A percentile compares a stretch with the other conserved stretches of the same genome.
phyloP scores from a whole-genome alignment of 768 basidiomycete species.

The Lanmaoa pseudosensibilis region DNA sequence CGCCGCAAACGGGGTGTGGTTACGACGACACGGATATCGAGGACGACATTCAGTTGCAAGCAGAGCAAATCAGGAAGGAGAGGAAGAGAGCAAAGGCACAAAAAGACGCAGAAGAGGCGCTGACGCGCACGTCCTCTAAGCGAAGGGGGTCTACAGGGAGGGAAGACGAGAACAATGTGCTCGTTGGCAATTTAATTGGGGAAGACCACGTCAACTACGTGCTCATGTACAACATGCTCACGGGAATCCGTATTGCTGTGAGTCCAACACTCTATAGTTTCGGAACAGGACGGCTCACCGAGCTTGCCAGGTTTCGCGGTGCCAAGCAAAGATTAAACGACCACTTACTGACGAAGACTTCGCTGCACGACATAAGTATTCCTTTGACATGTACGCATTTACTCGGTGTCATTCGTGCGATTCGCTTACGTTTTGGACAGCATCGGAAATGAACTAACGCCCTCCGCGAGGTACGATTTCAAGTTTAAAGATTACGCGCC shows the following conservation, averaged over 20 bases:
- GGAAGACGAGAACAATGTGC: slow-evolving; percentile 53
- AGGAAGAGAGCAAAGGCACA: slow-evolving; percentile 72
- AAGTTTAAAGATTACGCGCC: slow-evolving; percentile 99
- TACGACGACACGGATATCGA: slow-evolving; percentile 43
- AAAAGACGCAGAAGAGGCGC: slow-evolving; percentile 59
- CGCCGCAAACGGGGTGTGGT: slow-evolving; percentile 36
- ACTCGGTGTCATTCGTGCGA: neutral
- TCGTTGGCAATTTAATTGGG: slow-evolving; percentile 96
- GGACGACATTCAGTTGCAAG: slow-evolving; percentile 79
- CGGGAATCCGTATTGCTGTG: slow-evolving; percentile 93
- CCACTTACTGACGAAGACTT: slow-evolving; percentile 86
- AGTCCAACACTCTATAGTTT: slow-evolving; percentile 27
- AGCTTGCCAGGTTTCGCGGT: slow-evolving; percentile 77
- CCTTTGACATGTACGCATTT: slow-evolving; percentile 85
- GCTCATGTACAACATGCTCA: slow-evolving; percentile 99
- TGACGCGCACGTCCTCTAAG: slow-evolving; percentile 37
- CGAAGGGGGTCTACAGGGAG: slow-evolving; percentile 24
- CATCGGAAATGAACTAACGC: slow-evolving; percentile 96
- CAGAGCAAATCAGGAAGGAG: slow-evolving; percentile 82
- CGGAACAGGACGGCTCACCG: slow-evolving; percentile 2
- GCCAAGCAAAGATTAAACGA: slow-evolving; percentile 92
- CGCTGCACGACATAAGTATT: slow-evolving; percentile 86
- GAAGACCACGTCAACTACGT: slow-evolving; percentile 99
- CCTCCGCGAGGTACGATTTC: slow-evolving; percentile 97
- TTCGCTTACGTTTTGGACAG: slow-evolving; percentile 39